Conservation (phyloP, 2,329 filamentous ascomycete genomes). For the Pseudogymnoascus sp. region DNA sequence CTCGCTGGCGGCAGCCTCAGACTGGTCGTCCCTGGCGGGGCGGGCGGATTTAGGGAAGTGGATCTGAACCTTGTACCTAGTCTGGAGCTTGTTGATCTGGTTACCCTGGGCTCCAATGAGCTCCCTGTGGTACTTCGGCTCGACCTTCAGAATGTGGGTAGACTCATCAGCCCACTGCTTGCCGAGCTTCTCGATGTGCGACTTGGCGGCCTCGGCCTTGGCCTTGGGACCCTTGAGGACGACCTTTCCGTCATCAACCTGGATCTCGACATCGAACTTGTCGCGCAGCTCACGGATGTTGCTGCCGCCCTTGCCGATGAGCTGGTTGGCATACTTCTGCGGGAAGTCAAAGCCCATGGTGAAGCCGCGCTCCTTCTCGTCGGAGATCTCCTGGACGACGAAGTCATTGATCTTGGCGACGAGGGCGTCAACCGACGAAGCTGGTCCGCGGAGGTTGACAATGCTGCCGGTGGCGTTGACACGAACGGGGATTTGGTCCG, state of each 20-base stretch:
- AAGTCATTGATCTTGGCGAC: conserved; percentile 68
- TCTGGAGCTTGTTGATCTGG: conserved; percentile 87
- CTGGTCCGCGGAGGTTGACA: conserved; percentile 70
- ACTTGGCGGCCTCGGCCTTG: conserved; percentile 81
- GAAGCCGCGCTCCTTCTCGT: conserved; percentile 90
- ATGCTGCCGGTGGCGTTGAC: conserved; percentile 52
- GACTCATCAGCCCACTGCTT: conserved; percentile 87
- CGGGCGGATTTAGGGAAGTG: conserved; percentile 77
- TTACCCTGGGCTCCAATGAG: conserved; percentile 82
- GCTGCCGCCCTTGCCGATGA: conserved; percentile 62
- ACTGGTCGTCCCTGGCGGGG: conserved; percentile 60
- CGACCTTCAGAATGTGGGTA: conserved; percentile 79
- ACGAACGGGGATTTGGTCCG: conserved; percentile 52
- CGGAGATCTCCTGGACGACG: conserved; percentile 78
- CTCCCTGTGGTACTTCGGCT: conserved; percentile 88
- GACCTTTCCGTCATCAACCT: conserved; percentile 88
- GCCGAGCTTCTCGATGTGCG: conserved; percentile 70
- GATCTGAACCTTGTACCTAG: conserved; percentile 86
- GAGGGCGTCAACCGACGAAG: conserved; percentile 63
- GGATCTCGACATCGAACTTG: conserved; percentile 66
- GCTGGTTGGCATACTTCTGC: conserved; percentile 86
- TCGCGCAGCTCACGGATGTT: conserved; percentile 60
- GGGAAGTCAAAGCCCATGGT: conserved; percentile 85
- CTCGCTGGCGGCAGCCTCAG: conserved; percentile 64
- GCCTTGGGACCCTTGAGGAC: conserved; percentile 93